Conservation (phyloP, 1,139 yeast genomes). For the Casaregolazyma lundiana region DNA sequence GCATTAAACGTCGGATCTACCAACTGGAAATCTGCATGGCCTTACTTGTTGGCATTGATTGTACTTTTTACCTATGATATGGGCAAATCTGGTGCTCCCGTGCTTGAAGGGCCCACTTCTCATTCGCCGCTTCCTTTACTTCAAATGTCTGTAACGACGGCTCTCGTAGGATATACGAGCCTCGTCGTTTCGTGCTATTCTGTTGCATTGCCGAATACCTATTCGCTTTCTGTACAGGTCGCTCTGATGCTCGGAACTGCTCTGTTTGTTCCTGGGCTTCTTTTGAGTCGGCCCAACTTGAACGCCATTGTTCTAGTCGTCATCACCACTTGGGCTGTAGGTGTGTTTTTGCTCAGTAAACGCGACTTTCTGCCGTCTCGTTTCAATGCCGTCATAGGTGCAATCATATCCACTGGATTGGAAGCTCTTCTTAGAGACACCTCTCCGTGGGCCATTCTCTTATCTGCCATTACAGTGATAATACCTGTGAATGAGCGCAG, state of each 20-base stretch:
- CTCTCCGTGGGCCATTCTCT: constrained; percentile 17
- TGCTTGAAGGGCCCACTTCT: not conserved
- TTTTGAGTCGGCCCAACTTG: constrained; percentile 13
- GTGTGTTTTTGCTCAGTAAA: constrained; percentile 32
- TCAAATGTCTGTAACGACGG: constrained; percentile 5
- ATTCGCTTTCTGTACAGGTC: constrained; percentile 16
- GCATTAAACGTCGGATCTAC: constrained; percentile 19
- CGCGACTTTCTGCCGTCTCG: constrained; percentile 33
- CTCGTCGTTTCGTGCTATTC: constrained; percentile 19
- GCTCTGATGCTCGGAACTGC: constrained; percentile 19
- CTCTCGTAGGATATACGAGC: constrained; percentile 20
- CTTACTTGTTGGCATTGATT: constrained; percentile 16
- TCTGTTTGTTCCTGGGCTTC: constrained; percentile 16
- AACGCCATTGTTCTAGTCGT: constrained; percentile 24
- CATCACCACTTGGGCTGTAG: constrained; percentile 33
- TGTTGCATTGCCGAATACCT: constrained; percentile 14
- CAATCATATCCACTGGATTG: constrained; percentile 21
- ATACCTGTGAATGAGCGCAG: constrained; percentile 17
- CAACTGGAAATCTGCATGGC: constrained; percentile 14
- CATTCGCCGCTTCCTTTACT: not conserved
- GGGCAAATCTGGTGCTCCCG: constrained; percentile 11
- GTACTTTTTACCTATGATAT: constrained; percentile 20
- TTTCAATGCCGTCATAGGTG: constrained; percentile 28
- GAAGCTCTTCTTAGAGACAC: constrained; percentile 20
- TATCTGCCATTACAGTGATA: constrained; percentile 19